Conservation (phyloP, 495 filamentous ascomycete species). For the Corynascus novoguineensis region DNA sequence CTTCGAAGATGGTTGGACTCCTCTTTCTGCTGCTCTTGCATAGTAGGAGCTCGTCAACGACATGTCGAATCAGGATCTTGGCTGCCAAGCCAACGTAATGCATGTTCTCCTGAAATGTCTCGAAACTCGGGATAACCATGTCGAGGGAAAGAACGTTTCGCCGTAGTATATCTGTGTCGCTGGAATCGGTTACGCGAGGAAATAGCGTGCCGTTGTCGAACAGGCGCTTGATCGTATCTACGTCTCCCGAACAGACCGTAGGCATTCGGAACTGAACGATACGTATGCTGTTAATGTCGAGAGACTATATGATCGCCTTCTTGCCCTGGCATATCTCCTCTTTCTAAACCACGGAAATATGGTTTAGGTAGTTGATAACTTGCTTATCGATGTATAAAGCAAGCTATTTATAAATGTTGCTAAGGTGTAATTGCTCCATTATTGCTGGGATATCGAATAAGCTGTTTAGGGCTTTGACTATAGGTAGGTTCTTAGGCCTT, state of each 20-base stretch:
- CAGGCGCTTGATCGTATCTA: constrained; percentile 13
- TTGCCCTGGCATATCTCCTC: neutral
- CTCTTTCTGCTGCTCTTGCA: constrained; percentile 14
- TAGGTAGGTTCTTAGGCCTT: constrained; percentile 4
- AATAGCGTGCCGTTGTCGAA: constrained; percentile 16
- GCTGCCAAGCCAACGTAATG: constrained; percentile 12
- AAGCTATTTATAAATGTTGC: constrained; percentile 8
- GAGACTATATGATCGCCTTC: constrained; percentile 5
- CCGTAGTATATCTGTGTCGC: constrained; percentile 13
- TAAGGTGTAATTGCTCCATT: constrained; percentile 4
- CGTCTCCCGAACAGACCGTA: constrained; percentile 9
- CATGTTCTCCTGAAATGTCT: constrained; percentile 14
- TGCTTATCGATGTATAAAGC: constrained; percentile 5
- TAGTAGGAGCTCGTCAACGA: constrained; percentile 11
- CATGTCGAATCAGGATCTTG: constrained; percentile 13
- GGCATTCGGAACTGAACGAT: constrained; percentile 13
- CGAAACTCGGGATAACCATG: constrained; percentile 15
- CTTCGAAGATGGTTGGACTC: constrained; percentile 14
- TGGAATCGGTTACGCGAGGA: constrained; percentile 4
- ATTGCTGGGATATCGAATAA: constrained; percentile 5
- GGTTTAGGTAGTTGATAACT: constrained; percentile 5
- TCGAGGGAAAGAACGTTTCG: constrained; percentile 13
- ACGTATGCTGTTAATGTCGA: constrained; percentile 13
- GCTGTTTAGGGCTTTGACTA: constrained; percentile 3
- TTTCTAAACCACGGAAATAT: constrained; percentile 8